Evolutionary conservation across 805 yeast genomes (phyloP), one percentile per base, ranked within the genome.

Genomic region (Candida tibetensis): DNA sequence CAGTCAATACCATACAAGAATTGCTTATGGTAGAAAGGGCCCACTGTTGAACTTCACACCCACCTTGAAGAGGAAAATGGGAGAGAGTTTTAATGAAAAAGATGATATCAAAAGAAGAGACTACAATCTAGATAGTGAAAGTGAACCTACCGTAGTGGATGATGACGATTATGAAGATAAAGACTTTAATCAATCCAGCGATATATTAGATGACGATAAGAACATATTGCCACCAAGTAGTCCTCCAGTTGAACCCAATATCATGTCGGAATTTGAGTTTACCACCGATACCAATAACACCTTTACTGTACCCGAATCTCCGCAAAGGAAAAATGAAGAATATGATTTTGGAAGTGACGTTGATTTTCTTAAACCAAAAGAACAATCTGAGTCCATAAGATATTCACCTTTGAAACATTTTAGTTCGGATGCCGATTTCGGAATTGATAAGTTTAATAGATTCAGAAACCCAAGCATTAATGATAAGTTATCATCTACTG

Each of bases 391-490:
- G 3, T 10, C 12, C 15, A 8, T 16, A 9, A 22, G 10, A 13
- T 25, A 7, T 5, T 32, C 43, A 3, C 39, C 13, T 2, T 12
- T 4, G 5, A 31, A 22, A 32, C 36, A 34, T 15, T 26, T 41
- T 14, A 58, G 70, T 41, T 60, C 68, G 8, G 73, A 67, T 17
- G 59, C 74, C 6, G 75, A 69, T 41, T 71, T 76, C 44, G 81
- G 80, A 0, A 62, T 77, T 19, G 82, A 77, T 46, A 60, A 65
- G 36, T 74, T 74, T 44, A 67, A 69, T 41, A 51, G 74, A 14
- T 69, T 58, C 49, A 57, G 51, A 36, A 39, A 46, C 21, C 62
- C 66, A 2, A 45, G 53, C 14, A 47, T 49, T 4, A 55, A 49
- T 27, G 52, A 52, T 14, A 52, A 54, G 27, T 64, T 65, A 4